Base-by-base conservation (phyloP, 2,329 filamentous ascomycete genomes). In the Colletotrichum sp. region DNA sequence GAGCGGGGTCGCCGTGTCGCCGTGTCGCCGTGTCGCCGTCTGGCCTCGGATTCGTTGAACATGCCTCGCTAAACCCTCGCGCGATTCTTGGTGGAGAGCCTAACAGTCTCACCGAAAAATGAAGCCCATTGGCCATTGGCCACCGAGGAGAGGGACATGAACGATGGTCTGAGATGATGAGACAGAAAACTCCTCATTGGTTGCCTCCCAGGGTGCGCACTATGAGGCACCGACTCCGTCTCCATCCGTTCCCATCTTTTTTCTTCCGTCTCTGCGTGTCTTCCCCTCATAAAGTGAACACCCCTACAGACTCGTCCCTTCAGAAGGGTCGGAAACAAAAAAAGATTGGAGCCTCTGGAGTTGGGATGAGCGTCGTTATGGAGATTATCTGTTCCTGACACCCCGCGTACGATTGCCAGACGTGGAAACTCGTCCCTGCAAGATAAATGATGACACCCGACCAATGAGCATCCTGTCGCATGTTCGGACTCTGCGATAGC, bases 221-320 rank as follows among this genome's bases (percentile, higher is more conserved):
- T 24, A 33, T 34, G 64, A 55, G 47, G 43, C 33, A 36, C 47
- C 21, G 61, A 18, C 61, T 38, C 8, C 63, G 18, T n/a, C 8
- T 38, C 66, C 66, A 27, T 68, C 55, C 27, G 54, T 68, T 68
- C 66, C 66, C 66, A 67, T 68, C 66, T 61, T 68, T 61, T 68
- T 47, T 21, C 21, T 21, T 4, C 6, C n/a, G 38, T n/a, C 38
- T 43, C 38, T 47, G 38, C 38, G 38, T 47, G 18, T 47, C 38
- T 47, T 47, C 27, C 55, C 55, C 66, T 61, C 55, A 59, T 59
- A 27, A 21, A 47, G n/a, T 68, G 66, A 68, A 68, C 29, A 31
- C 55, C 66, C 66, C 33, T 59, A n/a, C 24, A 24, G 18, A 54
- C 47, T 21, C 31, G 38, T 65, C 62, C 62, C 62, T 51, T 54